These are phyloP conservation scores for Babesia caballi DNA, from an alignment of 169 alveolate genomes.

Conservation along the genomic window DNA sequence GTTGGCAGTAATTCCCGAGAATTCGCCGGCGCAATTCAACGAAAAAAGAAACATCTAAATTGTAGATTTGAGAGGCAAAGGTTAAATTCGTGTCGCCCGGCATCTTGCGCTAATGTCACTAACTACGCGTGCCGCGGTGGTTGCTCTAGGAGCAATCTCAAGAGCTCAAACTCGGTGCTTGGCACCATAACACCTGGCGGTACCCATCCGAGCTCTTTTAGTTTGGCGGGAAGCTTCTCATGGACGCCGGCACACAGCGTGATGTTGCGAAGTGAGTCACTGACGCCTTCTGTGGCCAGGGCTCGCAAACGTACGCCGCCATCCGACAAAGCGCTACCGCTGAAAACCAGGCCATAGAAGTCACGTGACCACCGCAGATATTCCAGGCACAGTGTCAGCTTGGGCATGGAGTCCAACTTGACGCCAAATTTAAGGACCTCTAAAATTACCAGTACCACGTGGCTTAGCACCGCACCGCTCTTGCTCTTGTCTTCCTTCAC, in stretches of 20 bases:
- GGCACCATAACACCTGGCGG: neutral
- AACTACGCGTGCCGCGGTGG: neutral
- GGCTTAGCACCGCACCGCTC: slow-evolving; percentile 35
- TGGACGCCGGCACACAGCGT: neutral
- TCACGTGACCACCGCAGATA: slow-evolving; percentile 34
- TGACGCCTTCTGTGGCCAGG: slow-evolving; percentile 2
- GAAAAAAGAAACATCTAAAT: slow-evolving; percentile 55
- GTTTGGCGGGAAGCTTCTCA: neutral
- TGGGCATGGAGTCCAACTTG: slow-evolving; percentile 22
- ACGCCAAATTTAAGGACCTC: slow-evolving; percentile 54
- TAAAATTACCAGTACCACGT: slow-evolving; percentile 32
- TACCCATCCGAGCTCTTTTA: neutral
- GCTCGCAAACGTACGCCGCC: slow-evolving; percentile 11
- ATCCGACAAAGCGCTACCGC: neutral
- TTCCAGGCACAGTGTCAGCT: neutral
- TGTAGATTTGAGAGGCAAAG: slow-evolving; percentile 29
- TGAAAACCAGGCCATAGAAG: neutral
- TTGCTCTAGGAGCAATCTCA: neutral
- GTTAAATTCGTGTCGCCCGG: neutral
- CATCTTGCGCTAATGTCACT: neutral
- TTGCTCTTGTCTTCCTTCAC: slow-evolving; percentile 29
- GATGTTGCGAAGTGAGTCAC: neutral
- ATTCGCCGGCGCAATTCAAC: slow-evolving; percentile 28
- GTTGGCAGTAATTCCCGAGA: neutral
- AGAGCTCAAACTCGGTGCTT: slow-evolving; percentile 27